Evolutionary conservation across 2,329 filamentous ascomycete species (phyloP), one percentile per base, ranked within the genome.

Genomic region (Alternaria brassicae): DNA sequence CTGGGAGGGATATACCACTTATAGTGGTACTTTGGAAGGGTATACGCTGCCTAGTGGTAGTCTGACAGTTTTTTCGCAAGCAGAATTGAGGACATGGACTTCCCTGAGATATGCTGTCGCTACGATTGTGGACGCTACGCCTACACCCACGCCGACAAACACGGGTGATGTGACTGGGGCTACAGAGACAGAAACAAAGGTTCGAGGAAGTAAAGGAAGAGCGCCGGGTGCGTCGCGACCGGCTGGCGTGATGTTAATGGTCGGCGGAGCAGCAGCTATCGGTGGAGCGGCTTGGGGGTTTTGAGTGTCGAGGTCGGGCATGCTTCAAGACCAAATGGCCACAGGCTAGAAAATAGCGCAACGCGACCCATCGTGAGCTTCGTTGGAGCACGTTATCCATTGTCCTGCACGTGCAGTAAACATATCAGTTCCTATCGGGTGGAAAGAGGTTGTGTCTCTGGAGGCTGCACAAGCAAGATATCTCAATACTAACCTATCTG

Each of bases 41-140:
- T 36, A 21, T 8, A 12, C 30, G 1, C 12, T 25, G 21, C 13
- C n/a, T 9, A 58, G 53, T 15, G 53, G 47, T 4, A 17, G 13
- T 4, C 40, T 40, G 15, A 25, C 32, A 6, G 19, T 45, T 7
- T 53, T 49, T 17, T 25, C 15, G 28, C 53, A 51, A 37, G 32
- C 28, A n/a, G 53, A 52, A 8, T 23, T 56, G 32, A 51, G 47
- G 3, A 9, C 25, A 2, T 37, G 19, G 28, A 2, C 13, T 6
- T 19, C 19, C 0, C 21, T 40, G 13, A 52, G 48, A 27, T 60
- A 49, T 40, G 58, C 58, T 17, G 44, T 53, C 42, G 58, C 58
- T 49, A 60, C 58, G 17, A 36, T 60, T 21, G 42, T 57, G 25
- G 25, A 34, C 6, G 44, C 17, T 36, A 34, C 30, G 30, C 12